Conservation (phyloP, 2,329 filamentous ascomycete genomes). For the Rhinocladiella mackenziei region DNA sequence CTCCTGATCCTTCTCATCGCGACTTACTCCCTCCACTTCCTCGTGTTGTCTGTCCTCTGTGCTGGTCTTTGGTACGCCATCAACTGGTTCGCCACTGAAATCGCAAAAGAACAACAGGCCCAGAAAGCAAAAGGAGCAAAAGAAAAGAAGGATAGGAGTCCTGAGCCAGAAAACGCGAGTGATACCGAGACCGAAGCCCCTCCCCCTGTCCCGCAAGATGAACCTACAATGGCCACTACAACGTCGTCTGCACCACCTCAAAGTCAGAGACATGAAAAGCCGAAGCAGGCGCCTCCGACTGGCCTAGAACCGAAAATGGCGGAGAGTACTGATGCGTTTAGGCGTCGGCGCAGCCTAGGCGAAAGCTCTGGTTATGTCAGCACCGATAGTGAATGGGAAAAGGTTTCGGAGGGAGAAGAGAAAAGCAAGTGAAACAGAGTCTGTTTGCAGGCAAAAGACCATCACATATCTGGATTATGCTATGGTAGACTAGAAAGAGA, state of each 20-base stretch:
- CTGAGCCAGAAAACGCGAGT: slow-evolving; percentile 30
- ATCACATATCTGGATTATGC: too few relatives aligned
- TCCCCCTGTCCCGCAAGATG: background rate
- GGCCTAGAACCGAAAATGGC: slow-evolving; percentile 47
- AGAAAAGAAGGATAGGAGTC: slow-evolving; percentile 44
- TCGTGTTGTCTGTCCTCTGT: slow-evolving; percentile 73
- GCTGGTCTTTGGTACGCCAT: slow-evolving; percentile 86
- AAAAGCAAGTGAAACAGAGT: slow-evolving; percentile 35
- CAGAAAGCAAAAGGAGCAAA: slow-evolving; percentile 43
- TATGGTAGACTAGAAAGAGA: background rate
- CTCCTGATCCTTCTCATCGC: slow-evolving; percentile 71
- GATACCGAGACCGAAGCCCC: slow-evolving; percentile 40
- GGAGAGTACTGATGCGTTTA: slow-evolving; percentile 38
- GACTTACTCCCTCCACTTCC: slow-evolving; percentile 85
- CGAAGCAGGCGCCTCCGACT: slow-evolving; percentile 13
- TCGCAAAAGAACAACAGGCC: slow-evolving; percentile 49
- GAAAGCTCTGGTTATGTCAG: slow-evolving; percentile 58
- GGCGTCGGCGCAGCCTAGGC: slow-evolving; percentile 46
- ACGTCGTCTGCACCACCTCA: slow-evolving; percentile 12
- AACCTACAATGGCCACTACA: slow-evolving; percentile 7
- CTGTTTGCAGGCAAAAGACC: too few relatives aligned
- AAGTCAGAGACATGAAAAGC: slow-evolving; percentile 20
- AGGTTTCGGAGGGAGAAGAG: slow-evolving; percentile 63
- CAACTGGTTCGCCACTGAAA: slow-evolving; percentile 88
- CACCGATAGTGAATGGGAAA: slow-evolving; percentile 97